phyloP scores from a whole-genome alignment of 176 grass and related monocot genomes.

The Pontederia paniculata region DNA sequence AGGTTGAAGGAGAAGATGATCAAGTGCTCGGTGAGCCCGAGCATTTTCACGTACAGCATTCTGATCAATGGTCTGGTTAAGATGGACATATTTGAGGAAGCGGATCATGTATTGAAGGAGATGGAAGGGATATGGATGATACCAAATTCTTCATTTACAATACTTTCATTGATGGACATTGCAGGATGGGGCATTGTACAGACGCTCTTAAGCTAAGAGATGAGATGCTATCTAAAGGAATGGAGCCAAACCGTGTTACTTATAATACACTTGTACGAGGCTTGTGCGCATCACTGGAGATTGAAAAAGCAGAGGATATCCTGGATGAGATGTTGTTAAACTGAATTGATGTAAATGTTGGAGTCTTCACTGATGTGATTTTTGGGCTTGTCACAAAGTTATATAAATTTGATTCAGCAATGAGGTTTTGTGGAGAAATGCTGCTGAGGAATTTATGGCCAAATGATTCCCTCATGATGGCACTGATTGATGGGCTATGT shows the following conservation, averaged over 20 bases:
- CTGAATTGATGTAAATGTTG: slow-evolving; percentile 47
- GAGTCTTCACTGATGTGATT: slow-evolving; percentile 57
- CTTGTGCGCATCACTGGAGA: slow-evolving; percentile 59
- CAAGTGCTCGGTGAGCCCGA: slow-evolving; percentile 32
- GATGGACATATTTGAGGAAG: slow-evolving; percentile 32
- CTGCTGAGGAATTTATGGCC: slow-evolving; percentile 51
- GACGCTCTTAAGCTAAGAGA: slow-evolving; percentile 39
- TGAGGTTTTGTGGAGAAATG: slow-evolving; percentile 49
- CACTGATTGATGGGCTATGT: slow-evolving; percentile 53
- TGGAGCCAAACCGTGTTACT: slow-evolving; percentile 51
- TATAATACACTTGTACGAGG: slow-evolving; percentile 51
- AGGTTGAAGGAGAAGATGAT: slow-evolving; percentile 50
- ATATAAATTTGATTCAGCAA: slow-evolving; percentile 39
- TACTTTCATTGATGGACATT: slow-evolving; percentile 60
- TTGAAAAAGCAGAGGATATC: slow-evolving; percentile 47
- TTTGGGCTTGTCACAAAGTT: slow-evolving; percentile 42
- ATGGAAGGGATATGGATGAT: slow-evolving; percentile 50
- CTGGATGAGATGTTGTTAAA: slow-evolving; percentile 64
- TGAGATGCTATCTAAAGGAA: slow-evolving; percentile 52
- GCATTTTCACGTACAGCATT: slow-evolving; percentile 55
- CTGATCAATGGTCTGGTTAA: slow-evolving; percentile 77
- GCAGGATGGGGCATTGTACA: slow-evolving; percentile 35
- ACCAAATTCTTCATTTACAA: slow-evolving; percentile 78
- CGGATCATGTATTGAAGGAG: slow-evolving; percentile 33
- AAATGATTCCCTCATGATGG: slow-evolving; percentile 70